Evolutionary conservation across 148 eudicot species (phyloP).

Genomic region (Rhododendron mucronatum): DNA sequence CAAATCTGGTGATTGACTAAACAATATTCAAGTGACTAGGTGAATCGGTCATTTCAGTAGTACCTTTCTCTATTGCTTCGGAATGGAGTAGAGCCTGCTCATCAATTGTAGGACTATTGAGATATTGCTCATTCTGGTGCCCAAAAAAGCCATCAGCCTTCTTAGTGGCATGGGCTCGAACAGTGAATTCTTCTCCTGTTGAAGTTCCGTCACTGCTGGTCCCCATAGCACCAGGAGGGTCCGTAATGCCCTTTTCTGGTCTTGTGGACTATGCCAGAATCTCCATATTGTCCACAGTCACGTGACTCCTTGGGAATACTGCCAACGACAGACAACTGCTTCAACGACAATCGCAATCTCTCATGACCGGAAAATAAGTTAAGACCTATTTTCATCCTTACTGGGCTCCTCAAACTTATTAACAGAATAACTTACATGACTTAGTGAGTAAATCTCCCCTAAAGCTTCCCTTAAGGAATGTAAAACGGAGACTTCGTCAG

Average conservation of each 20-base stretch:
- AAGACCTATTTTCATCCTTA: conserved; percentile 22
- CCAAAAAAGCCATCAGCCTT: conserved; percentile 29
- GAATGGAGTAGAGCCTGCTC: conserved; percentile 10
- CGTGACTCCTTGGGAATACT: conserved; percentile 22
- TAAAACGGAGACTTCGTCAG: conserved; percentile 74
- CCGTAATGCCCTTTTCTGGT: conserved; percentile 14
- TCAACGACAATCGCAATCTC: conserved; percentile 21
- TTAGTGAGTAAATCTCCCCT: conserved; percentile 62
- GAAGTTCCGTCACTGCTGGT: conserved; percentile 25
- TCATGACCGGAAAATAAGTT: conserved; percentile 18
- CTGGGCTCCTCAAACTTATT: conserved; percentile 36
- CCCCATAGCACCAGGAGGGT: conserved; percentile 20
- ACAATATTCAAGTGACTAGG: conserved; percentile 24
- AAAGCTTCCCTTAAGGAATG: conserved; percentile 66
- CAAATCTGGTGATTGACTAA: conserved; percentile 62
- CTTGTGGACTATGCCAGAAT: conserved; percentile 9
- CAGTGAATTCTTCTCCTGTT: conserved; percentile 37
- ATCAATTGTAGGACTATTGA: conserved; percentile 15
- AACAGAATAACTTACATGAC: conserved; percentile 49
- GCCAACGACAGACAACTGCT: conserved; percentile 21
- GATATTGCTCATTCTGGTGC: conserved; percentile 15
- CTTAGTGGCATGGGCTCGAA: conserved; percentile 35
- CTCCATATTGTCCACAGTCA: conserved; percentile 22
- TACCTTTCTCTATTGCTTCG: conserved; percentile 17
- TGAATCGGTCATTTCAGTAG: conserved; percentile 15